Conservation (phyloP, 352 stramenopile species). For the Globisporangium perplexum region DNA sequence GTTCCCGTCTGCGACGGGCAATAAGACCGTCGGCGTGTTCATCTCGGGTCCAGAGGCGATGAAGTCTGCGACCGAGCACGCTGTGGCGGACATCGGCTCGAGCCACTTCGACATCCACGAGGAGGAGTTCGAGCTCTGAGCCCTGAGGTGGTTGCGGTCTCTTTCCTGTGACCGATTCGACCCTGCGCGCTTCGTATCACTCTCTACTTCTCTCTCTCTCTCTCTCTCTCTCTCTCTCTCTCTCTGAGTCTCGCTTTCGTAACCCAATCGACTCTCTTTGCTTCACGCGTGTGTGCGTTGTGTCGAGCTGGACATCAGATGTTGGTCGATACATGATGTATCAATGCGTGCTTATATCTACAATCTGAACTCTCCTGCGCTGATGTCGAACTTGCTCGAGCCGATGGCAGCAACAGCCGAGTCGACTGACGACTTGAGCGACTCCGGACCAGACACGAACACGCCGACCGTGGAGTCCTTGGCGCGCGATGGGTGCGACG, state of each 20-base stretch:
- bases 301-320: no score
- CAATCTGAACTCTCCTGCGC: conserved; percentile 22
- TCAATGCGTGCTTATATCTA: no score
- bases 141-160: no score
- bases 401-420: conserved; percentile 13
- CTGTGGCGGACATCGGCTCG: not conserved
- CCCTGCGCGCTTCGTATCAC: no score
- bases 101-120: not conserved
- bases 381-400: conserved; percentile 17
- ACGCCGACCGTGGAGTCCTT: conserved; percentile 7
- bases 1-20: no score
- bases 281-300: no score
- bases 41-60: not conserved
- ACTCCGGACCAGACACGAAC: conserved; percentile 17
- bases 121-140: conserved; percentile 4
- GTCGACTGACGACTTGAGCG: conserved; percentile 12
- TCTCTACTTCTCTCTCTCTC: no score
- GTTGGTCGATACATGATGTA: no score
- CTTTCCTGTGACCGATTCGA: no score
- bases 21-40: conserved; percentile 1
- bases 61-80: not conserved
- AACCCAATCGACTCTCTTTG: no score
- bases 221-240: no score
- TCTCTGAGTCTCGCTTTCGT: no score
- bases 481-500: not conserved